Percentiles rank a stretch among this genome's conserved stretches.
Conservation (phyloP, 352 stramenopile genomes). For the Paralagenidium karlingii region DNA sequence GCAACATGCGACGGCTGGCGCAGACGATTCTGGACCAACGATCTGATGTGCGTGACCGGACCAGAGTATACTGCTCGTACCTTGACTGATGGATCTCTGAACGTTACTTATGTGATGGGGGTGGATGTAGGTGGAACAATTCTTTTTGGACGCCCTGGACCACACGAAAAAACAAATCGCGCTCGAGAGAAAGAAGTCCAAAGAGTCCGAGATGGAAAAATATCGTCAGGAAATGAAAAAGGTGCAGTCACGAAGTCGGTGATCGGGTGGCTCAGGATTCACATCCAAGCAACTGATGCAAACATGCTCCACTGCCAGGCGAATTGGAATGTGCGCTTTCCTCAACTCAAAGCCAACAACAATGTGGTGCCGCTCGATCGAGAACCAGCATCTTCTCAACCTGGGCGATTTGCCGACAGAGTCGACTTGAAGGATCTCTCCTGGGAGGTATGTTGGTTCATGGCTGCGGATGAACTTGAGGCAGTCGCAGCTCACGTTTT, state of each 20-base stretch:
- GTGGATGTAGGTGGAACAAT: conserved; percentile 50
- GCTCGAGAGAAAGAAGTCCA: conserved; percentile 27
- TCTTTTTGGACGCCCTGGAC: conserved; percentile 87
- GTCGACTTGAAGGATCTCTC: conserved; percentile 82
- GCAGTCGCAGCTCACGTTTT: background rate
- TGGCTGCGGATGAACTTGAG: background rate
- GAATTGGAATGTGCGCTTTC: too few species aligned
- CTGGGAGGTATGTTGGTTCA: too few species aligned
- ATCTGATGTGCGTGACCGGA: too few species aligned
- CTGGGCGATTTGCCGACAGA: too few species aligned
- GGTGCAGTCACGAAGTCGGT: too few species aligned
- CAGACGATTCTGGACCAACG: conserved; percentile 87
- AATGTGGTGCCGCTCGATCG: too few species aligned
- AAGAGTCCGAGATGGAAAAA: conserved; percentile 29
- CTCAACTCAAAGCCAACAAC: too few species aligned
- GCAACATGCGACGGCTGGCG: conserved; percentile 75
- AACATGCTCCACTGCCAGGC: too few species aligned
- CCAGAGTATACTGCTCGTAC: too few species aligned
- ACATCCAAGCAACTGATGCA: too few species aligned
- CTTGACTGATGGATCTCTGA: background rate
- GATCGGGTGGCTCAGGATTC: too few species aligned
- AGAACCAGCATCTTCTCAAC: too few species aligned
- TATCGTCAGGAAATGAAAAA: conserved; percentile 42
- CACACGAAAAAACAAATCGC: conserved; percentile 75
- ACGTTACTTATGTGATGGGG: background rate